Conservation (phyloP, 2,329 filamentous ascomycete genomes). For the Fusarium goolgardi region DNA sequence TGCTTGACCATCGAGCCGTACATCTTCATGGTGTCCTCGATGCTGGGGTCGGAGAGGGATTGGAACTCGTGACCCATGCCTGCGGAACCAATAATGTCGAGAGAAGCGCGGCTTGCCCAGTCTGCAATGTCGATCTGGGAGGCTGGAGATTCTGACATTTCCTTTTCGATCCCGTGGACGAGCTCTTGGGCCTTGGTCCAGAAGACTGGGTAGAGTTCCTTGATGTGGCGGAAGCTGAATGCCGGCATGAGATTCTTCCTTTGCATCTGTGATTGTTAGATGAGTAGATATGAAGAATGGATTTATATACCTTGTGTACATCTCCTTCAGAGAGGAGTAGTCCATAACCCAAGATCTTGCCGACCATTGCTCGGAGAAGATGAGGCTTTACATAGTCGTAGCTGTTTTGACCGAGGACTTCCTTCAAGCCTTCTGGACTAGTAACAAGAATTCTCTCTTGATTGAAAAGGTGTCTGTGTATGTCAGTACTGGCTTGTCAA, state of each 20-base stretch:
- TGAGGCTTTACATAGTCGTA: slow-evolving; percentile 37
- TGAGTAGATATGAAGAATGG: accelerated
- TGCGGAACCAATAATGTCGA: slow-evolving; percentile 53
- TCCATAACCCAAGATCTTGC: slow-evolving; percentile 30
- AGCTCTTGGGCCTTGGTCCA: slow-evolving; percentile 34
- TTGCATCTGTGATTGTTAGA: slow-evolving; percentile 23
- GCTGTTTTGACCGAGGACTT: slow-evolving; percentile 29
- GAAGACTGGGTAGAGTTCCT: slow-evolving; percentile 31
- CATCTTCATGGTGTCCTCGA: slow-evolving; percentile 48
- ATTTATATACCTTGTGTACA: slow-evolving; percentile 7
- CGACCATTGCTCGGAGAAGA: slow-evolving; percentile 30
- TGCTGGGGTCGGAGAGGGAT: slow-evolving; percentile 49
- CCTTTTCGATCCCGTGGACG: slow-evolving; percentile 2
- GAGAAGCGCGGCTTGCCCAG: slow-evolving; percentile 39
- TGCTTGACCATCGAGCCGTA: slow-evolving; percentile 44
- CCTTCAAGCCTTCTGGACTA: slow-evolving; percentile 25
- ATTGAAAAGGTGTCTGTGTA: slow-evolving; percentile 23
- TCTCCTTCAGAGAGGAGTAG: slow-evolving; percentile 25
- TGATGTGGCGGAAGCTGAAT: slow-evolving; percentile 39
- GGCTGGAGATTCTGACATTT: background rate
- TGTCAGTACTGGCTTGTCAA: accelerated
- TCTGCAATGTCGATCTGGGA: slow-evolving; percentile 23
- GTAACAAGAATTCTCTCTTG: slow-evolving; percentile 31
- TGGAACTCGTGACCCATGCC: slow-evolving; percentile 52
- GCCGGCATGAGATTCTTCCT: slow-evolving; percentile 37